A percentile compares a stretch with the other conserved stretches of the same genome.
phyloP scores from a whole-genome alignment of 148 eudicot genomes.

The Drosera capensis region DNA sequence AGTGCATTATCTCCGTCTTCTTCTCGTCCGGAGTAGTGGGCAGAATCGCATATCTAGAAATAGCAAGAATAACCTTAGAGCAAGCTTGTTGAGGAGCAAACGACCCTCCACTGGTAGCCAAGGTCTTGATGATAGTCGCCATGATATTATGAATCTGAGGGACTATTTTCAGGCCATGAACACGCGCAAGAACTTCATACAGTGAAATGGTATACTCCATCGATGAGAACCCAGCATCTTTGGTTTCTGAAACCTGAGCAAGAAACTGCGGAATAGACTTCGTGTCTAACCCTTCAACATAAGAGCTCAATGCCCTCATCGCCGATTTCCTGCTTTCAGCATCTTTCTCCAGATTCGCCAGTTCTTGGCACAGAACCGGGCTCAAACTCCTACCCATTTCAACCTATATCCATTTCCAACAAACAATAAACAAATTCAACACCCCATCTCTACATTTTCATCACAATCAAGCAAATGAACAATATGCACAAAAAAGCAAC shows the following conservation, averaged over 20 bases:
- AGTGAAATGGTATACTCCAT: constrained; percentile 90
- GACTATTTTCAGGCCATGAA: constrained; percentile 83
- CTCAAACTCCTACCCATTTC: constrained; percentile 67
- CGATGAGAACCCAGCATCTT: constrained; percentile 40
- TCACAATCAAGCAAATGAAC: neutral
- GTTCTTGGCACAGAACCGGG: constrained; percentile 63
- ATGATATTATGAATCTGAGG: constrained; percentile 75
- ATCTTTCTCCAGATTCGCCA: constrained; percentile 79
- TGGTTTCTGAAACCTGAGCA: constrained; percentile 88
- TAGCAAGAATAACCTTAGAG: constrained; percentile 86
- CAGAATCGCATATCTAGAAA: constrained; percentile 82
- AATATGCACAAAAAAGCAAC: too few species aligned
- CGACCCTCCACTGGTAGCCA: constrained; percentile 65
- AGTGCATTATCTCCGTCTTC: constrained; percentile 52
- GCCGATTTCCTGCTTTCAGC: constrained; percentile 76
- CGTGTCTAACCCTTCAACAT: constrained; percentile 80
- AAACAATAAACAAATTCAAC: neutral
- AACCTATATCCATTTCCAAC: constrained; percentile 4
- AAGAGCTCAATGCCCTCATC: constrained; percentile 72
- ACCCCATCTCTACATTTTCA: neutral
- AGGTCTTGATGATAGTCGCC: constrained; percentile 55
- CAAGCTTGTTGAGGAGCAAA: constrained; percentile 96
- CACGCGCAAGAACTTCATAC: constrained; percentile 87
- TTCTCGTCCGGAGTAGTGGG: constrained; percentile 59
- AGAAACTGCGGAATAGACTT: constrained; percentile 82